Percentiles rank a stretch among this genome's conserved stretches.
Evolutionary conservation across 2,329 filamentous ascomycete genomes (phyloP).

Genomic region (Paraconiothyrium brasiliense): DNA sequence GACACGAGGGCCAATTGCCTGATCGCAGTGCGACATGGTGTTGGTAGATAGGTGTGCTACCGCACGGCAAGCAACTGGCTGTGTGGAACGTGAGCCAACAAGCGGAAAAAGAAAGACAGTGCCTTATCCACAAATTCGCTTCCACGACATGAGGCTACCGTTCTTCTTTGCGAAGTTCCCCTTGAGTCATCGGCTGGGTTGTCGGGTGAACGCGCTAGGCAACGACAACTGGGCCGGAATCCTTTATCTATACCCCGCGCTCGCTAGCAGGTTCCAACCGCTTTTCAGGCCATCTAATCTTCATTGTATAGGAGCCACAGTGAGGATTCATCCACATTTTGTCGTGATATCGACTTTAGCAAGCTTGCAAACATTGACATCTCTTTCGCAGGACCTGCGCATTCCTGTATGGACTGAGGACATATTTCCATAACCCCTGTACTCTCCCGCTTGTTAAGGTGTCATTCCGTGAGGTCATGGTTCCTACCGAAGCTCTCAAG

Average conservation of each 20-base stretch:
- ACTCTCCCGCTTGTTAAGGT: too few species aligned
- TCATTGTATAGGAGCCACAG: neutral
- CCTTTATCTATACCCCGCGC: conserved; percentile 7
- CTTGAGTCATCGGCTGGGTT: conserved; percentile 10
- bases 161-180: neutral
- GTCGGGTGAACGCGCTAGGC: conserved; percentile 15
- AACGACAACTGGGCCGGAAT: conserved; percentile 16
- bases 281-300: too few species aligned
- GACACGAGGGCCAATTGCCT: conserved; percentile 18
- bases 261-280: too few species aligned
- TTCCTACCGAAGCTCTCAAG: too few species aligned
- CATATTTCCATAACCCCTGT: too few species aligned
- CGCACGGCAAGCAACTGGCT: neutral
- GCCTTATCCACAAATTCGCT: neutral
- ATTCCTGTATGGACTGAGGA: too few species aligned
- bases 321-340: too few species aligned
- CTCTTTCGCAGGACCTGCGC: too few species aligned
- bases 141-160: neutral
- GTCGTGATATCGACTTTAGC: too few species aligned
- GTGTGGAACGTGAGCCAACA: neutral
- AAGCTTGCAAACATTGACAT: too few species aligned
- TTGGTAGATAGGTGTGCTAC: neutral
- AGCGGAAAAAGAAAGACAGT: conserved; percentile 6
- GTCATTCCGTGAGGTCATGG: too few species aligned
- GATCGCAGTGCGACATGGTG: conserved; percentile 15